phyloP scores from a whole-genome alignment of 2,329 filamentous ascomycete genomes.

The Gyromitra esculenta region DNA sequence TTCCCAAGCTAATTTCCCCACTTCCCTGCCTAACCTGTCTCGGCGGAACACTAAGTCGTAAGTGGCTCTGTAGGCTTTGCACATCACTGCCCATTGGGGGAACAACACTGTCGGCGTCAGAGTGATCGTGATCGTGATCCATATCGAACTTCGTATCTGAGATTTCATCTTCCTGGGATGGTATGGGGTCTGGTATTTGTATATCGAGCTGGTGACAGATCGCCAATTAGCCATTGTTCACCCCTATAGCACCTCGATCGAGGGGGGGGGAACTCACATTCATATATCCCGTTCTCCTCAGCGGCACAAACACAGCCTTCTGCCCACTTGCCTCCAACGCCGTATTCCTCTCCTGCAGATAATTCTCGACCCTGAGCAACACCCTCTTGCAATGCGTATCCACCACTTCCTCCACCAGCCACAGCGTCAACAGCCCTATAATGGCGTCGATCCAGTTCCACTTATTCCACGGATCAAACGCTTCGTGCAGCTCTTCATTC shows the following conservation, averaged over 20 bases:
- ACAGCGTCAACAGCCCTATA: slow-evolving; percentile 84
- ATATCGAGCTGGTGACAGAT: slow-evolving; percentile 73
- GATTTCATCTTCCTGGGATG: slow-evolving; percentile 28
- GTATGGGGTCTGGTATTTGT: slow-evolving; percentile 76
- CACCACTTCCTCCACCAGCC: slow-evolving; percentile 93
- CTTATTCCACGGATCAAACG: slow-evolving; percentile 80
- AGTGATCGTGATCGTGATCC: slow-evolving; percentile 25
- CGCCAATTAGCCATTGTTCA: neutral
- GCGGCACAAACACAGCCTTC: slow-evolving; percentile 76
- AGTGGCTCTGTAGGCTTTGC: slow-evolving; percentile 10
- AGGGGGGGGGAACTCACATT: slow-evolving; percentile 67
- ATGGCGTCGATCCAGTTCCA: slow-evolving; percentile 82
- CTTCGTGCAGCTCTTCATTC: slow-evolving; percentile 78
- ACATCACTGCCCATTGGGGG: slow-evolving; percentile 35
- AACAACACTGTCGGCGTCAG: slow-evolving; percentile 36
- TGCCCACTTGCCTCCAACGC: slow-evolving; percentile 70
- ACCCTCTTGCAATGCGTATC: slow-evolving; percentile 78
- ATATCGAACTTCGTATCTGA: slow-evolving; percentile 11
- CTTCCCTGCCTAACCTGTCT: slow-evolving; percentile 15
- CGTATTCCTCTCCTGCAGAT: slow-evolving; percentile 87
- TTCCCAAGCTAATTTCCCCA: slow-evolving; percentile 22
- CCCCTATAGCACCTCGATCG: neutral
- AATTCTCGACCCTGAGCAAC: slow-evolving; percentile 76
- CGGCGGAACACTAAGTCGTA: neutral
- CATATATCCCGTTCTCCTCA: slow-evolving; percentile 88